These are phyloP conservation scores for Penicillium glabrum DNA, from an alignment of 2,329 filamentous ascomycete species.

Conservation along the genomic window DNA sequence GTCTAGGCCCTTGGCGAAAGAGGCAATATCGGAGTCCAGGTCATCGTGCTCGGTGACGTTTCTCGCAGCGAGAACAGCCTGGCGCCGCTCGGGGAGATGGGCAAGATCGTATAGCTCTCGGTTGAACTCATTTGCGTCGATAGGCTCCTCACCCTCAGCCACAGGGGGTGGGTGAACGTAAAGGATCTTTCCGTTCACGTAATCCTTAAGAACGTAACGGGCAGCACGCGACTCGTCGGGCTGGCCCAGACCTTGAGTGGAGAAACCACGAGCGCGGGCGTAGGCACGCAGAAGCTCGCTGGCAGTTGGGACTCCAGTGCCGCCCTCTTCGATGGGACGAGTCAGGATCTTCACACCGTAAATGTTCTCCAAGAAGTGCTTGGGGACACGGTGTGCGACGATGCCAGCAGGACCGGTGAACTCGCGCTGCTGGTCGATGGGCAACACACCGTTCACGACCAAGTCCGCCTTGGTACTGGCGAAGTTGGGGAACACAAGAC, in stretches of 20 bases:
- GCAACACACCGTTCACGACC: conserved; percentile 90
- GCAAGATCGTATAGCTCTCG: conserved; percentile 78
- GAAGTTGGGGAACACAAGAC: conserved; percentile 98
- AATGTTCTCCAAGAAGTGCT: conserved; percentile 83
- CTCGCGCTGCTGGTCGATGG: conserved; percentile 94
- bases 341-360: conserved; percentile 90
- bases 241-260: conserved; percentile 82
- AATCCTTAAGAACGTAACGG: conserved; percentile 89
- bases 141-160: conserved; percentile 38
- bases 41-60: conserved; percentile 48
- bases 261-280: conserved; percentile 84
- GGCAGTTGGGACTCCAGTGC: conserved; percentile 80
- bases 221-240: conserved; percentile 93
- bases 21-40: conserved; percentile 28
- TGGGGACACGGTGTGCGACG: conserved; percentile 81
- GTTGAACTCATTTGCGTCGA: conserved; percentile 79
- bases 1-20: conserved; percentile 18
- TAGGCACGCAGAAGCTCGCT: conserved; percentile 84
- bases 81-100: conserved; percentile 79
- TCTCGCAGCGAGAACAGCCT: conserved; percentile 54
- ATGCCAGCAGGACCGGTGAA: conserved; percentile 83
- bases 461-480: conserved; percentile 94
- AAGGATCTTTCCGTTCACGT: conserved; percentile 92
- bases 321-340: conserved; percentile 83
- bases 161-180: conserved; percentile 83